phyloP scores from a whole-genome alignment of 495 filamentous ascomycete species.

The Diplogelasinospora grovesii region DNA sequence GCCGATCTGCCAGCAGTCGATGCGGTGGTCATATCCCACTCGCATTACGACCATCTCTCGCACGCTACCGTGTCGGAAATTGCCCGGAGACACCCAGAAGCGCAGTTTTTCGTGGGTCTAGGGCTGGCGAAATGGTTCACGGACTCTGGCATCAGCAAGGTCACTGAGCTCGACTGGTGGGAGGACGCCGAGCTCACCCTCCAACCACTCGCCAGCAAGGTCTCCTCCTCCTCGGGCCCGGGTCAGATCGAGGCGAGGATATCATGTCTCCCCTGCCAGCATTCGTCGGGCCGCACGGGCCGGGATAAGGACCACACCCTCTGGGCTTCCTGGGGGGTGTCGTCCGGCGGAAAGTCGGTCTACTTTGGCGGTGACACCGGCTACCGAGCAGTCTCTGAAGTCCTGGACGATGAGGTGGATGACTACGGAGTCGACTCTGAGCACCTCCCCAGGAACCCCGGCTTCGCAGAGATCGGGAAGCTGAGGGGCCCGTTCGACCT shows the following conservation, averaged over 20 bases:
- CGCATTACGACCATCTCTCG: slow-evolving; percentile 91
- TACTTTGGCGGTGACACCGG: slow-evolving; percentile 77
- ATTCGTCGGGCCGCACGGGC: slow-evolving; percentile 60
- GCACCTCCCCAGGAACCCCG: slow-evolving; percentile 70
- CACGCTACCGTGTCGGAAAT: slow-evolving; percentile 67
- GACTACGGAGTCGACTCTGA: slow-evolving; percentile 65
- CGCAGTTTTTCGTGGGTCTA: slow-evolving; percentile 81
- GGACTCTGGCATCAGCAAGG: slow-evolving; percentile 55
- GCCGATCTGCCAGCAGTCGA: slow-evolving; percentile 79
- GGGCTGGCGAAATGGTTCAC: slow-evolving; percentile 87
- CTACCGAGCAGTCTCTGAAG: slow-evolving; percentile 74
- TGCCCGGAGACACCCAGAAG: slow-evolving; percentile 63
- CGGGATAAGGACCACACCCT: slow-evolving; percentile 70
- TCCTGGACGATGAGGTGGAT: slow-evolving; percentile 47
- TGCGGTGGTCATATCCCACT: slow-evolving; percentile 85
- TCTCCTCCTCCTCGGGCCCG: slow-evolving; percentile 5
- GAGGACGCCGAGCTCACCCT: slow-evolving; percentile 65
- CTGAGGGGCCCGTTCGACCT: slow-evolving; percentile 85
- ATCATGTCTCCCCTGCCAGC: slow-evolving; percentile 80
- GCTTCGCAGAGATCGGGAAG: slow-evolving; percentile 80
- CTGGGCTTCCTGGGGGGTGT: slow-evolving; percentile 82
- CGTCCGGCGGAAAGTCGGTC: slow-evolving; percentile 63
- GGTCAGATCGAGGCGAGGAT: slow-evolving; percentile 64
- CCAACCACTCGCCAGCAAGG: slow-evolving; percentile 1
- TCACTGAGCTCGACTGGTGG: slow-evolving; percentile 97